These are phyloP conservation scores for Gloeopeniophorella convolvens DNA, from an alignment of 768 basidiomycete species.

Conservation along the genomic window DNA sequence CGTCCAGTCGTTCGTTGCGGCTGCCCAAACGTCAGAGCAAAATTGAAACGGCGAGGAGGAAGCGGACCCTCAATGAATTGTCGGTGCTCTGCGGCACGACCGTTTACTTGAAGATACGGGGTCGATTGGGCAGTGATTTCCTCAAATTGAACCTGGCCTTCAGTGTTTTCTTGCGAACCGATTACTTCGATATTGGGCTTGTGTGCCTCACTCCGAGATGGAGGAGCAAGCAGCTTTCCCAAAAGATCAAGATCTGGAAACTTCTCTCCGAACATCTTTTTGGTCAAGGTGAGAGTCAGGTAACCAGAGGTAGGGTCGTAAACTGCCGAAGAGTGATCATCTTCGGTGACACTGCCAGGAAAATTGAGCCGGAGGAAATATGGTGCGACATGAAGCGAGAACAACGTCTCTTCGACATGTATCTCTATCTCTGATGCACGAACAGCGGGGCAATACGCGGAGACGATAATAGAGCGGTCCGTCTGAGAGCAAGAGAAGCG, in stretches of 20 bases:
- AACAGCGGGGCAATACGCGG: slow-evolving; percentile 65
- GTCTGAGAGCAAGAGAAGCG: slow-evolving; percentile 67
- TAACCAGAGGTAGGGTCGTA: slow-evolving; percentile 80
- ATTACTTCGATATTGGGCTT: slow-evolving; percentile 53
- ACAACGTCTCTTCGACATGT: slow-evolving; percentile 59
- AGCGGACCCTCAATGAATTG: slow-evolving; percentile 52
- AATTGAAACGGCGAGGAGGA: background rate
- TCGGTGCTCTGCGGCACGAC: slow-evolving; percentile 32
- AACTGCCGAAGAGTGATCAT: slow-evolving; percentile 56
- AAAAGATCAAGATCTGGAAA: slow-evolving; percentile 78
- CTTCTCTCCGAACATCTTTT: slow-evolving; percentile 55
- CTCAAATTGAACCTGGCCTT: too few relatives aligned
- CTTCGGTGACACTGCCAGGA: slow-evolving; percentile 59
- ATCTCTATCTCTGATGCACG: slow-evolving; percentile 75
- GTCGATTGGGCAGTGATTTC: too few relatives aligned
- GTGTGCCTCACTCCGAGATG: slow-evolving; percentile 30
- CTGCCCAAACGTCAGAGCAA: slow-evolving; percentile 33
- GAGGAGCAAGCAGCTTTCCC: slow-evolving; percentile 70
- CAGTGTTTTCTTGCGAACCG: slow-evolving; percentile 22
- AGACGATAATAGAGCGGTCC: slow-evolving; percentile 44
- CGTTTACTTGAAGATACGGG: too few relatives aligned
- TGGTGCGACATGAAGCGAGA: slow-evolving; percentile 74
- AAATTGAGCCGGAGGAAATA: slow-evolving; percentile 82
- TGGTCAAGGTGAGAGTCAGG: slow-evolving; percentile 66
- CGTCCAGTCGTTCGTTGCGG: slow-evolving; percentile 75